phyloP scores from a whole-genome alignment of 2,329 filamentous ascomycete genomes.

The Epichloe bromicola region DNA sequence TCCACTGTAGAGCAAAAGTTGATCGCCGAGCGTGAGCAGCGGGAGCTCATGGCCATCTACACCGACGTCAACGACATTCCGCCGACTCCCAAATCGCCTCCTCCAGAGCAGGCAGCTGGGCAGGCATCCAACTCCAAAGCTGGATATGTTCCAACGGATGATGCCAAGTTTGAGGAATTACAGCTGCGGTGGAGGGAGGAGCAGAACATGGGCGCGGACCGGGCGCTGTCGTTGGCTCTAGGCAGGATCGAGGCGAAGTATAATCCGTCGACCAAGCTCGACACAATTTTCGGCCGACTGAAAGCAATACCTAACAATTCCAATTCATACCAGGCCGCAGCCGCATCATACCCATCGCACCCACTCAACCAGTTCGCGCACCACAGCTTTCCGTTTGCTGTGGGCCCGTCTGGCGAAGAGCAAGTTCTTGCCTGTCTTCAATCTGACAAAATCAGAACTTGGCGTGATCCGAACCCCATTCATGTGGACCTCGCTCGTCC shows the following conservation, averaged over 20 bases:
- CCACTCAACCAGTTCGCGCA: not conserved
- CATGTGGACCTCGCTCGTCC: conserved; percentile 19
- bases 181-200: conserved; percentile 36
- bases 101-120: conserved; percentile 17
- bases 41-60: conserved; percentile 50
- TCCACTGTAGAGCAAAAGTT: conserved; percentile 41
- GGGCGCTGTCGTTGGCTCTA: conserved; percentile 29
- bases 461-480: conserved; percentile 27
- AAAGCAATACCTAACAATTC: conserved; percentile 8
- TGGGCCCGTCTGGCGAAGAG: conserved; percentile 24
- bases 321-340: conserved; percentile 5
- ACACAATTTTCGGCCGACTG: conserved; percentile 27
- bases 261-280: conserved; percentile 23
- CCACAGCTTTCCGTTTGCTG: conserved; percentile 17
- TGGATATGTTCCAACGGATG: conserved; percentile 25
- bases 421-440: conserved; percentile 29
- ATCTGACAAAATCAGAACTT: conserved; percentile 31
- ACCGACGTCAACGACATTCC: conserved; percentile 41
- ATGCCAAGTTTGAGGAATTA: conserved; percentile 33
- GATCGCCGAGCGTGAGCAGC: conserved; percentile 43
- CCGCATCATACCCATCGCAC: not conserved
- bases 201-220: conserved; percentile 29
- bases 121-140: conserved; percentile 15
- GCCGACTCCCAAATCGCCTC: conserved; percentile 41
- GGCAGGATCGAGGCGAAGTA: conserved; percentile 28